phyloP scores from a whole-genome alignment of 2,329 filamentous ascomycete genomes.

The Aspergillus proliferans region DNA sequence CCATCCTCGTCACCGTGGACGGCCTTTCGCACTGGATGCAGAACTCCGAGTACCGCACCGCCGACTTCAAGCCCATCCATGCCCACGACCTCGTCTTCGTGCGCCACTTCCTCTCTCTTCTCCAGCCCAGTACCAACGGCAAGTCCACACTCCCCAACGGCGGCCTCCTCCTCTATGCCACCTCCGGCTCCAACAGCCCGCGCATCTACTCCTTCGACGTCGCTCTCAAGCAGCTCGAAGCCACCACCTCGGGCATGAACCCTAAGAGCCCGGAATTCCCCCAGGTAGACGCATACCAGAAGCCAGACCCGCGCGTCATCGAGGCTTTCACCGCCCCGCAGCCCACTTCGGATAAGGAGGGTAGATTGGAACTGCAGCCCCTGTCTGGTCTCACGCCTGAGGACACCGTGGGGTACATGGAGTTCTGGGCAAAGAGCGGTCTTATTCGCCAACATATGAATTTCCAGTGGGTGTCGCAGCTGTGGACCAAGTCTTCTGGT shows the following conservation, averaged over 20 bases:
- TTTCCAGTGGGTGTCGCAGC: slow-evolving; percentile 66
- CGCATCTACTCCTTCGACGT: slow-evolving; percentile 61
- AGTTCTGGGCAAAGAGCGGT: slow-evolving; percentile 88
- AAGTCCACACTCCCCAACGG: slow-evolving; percentile 57
- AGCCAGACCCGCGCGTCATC: slow-evolving; percentile 48
- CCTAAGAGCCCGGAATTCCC: slow-evolving; percentile 38
- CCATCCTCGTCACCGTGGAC: slow-evolving; percentile 71
- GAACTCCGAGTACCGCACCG: slow-evolving; percentile 65
- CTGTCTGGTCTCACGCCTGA: slow-evolving; percentile 64
- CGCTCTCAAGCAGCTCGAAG: slow-evolving; percentile 50
- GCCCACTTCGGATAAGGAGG: slow-evolving; percentile 18
- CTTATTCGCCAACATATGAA: slow-evolving; percentile 66
- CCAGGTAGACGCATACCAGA: slow-evolving; percentile 47
- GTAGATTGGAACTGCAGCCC: slow-evolving; percentile 44
- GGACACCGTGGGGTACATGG: slow-evolving; percentile 75
- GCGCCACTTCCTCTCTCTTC: slow-evolving; percentile 65
- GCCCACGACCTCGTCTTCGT: slow-evolving; percentile 76
- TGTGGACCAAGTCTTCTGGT: slow-evolving; percentile 75
- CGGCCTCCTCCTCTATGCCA: slow-evolving; percentile 70
- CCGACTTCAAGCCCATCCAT: slow-evolving; percentile 69
- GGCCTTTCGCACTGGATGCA: slow-evolving; percentile 76
- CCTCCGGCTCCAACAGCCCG: slow-evolving; percentile 64
- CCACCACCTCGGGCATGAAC: slow-evolving; percentile 35
- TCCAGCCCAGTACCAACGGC: slow-evolving; percentile 40
- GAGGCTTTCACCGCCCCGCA: slow-evolving; percentile 33